These are phyloP conservation scores for Fagopyrum homotropicum DNA, from an alignment of 148 eudicot genomes.

Conservation along the genomic window DNA sequence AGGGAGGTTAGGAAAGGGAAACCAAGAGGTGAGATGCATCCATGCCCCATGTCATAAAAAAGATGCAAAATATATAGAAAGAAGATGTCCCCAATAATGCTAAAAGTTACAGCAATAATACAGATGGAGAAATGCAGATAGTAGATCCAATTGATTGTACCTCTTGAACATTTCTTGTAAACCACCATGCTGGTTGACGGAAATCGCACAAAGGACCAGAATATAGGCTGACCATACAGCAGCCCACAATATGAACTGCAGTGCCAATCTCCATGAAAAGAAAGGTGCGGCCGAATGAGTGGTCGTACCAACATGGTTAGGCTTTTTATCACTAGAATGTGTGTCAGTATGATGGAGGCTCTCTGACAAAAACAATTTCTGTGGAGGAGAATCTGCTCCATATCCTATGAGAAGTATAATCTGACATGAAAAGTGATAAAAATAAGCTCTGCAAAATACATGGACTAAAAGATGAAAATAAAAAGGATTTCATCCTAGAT, in stretches of 20 bases:
- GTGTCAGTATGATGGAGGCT: conserved; percentile 16
- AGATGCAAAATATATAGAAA: neutral
- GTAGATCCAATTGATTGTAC: conserved; percentile 24
- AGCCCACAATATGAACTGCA: conserved; percentile 66
- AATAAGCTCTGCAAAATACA: neutral
- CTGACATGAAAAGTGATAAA: conserved; percentile 9
- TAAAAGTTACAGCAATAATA: neutral
- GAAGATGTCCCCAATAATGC: neutral
- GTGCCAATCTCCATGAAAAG: conserved; percentile 64
- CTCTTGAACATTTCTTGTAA: conserved; percentile 83
- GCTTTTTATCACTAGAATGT: conserved; percentile 16
- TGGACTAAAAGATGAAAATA: conserved; percentile 7
- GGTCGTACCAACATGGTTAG: conserved; percentile 22
- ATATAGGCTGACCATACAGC: conserved; percentile 61
- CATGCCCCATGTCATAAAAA: neutral
- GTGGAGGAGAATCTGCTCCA: conserved; percentile 84
- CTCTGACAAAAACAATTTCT: conserved; percentile 48
- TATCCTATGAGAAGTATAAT: conserved; percentile 51
- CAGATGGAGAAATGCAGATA: neutral
- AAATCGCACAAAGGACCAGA: conserved; percentile 57
- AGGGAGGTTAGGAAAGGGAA: neutral
- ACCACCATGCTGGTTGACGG: conserved; percentile 67
- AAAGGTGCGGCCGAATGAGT: conserved; percentile 18
- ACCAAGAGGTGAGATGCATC: neutral
- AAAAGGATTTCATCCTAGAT: conserved; percentile 20